Evolutionary conservation across 148 eudicot genomes (phyloP).

Genomic region (Rhododendron ovatum): DNA sequence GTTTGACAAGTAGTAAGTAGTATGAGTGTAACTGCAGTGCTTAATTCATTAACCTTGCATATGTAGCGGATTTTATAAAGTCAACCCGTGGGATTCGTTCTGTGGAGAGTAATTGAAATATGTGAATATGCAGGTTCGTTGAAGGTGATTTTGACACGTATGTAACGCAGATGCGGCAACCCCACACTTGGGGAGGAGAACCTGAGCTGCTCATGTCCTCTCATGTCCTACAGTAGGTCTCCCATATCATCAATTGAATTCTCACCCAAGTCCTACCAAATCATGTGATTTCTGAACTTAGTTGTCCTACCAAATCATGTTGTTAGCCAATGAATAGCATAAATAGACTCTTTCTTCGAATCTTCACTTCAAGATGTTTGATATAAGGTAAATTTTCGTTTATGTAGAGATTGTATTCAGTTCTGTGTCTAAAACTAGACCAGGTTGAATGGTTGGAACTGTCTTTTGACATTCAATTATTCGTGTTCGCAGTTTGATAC

Average conservation of each 20-base stretch:
- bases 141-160: slow-evolving; percentile 78
- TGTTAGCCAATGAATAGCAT: background rate
- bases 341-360: background rate
- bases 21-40: background rate
- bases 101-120: background rate
- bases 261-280: background rate
- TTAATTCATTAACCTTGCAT: background rate
- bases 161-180: slow-evolving; percentile 56
- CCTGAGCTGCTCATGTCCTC: slow-evolving; percentile 92
- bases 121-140: slow-evolving; percentile 47
- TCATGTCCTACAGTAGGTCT: slow-evolving; percentile 69
- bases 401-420: background rate
- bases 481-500: background rate
- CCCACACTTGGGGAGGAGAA: slow-evolving; percentile 91
- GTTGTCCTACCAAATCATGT: background rate
- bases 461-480: background rate
- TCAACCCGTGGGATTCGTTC: background rate
- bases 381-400: background rate
- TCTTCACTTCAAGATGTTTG: background rate
- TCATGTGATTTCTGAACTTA: background rate
- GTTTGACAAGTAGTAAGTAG: slow-evolving; percentile 2
- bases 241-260: slow-evolving; percentile 1
- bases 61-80: background rate
- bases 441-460: background rate
- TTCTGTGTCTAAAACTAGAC: background rate